These are phyloP conservation scores for Hypoxylon subgilvum DNA, from an alignment of 495 filamentous ascomycete species.

Conservation along the genomic window DNA sequence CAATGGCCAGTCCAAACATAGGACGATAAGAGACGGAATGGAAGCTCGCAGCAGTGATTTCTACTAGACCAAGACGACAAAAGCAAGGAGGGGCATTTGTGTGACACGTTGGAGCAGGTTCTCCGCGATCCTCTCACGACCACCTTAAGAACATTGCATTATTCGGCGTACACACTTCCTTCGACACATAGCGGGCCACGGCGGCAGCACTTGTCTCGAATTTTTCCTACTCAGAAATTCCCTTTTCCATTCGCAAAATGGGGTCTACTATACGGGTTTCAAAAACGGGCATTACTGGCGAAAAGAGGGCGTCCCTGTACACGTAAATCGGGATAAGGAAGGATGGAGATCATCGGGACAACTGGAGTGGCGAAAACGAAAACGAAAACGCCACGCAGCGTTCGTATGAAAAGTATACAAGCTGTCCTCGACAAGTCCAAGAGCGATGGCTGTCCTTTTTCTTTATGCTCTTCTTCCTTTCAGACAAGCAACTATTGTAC, in stretches of 20 bases:
- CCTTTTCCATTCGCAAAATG: slow-evolving; percentile 5
- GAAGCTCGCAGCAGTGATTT: slow-evolving; percentile 3
- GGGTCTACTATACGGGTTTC: slow-evolving; percentile 4
- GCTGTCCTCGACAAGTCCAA: background rate
- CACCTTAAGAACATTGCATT: slow-evolving; percentile 42
- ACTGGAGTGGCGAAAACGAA: slow-evolving; percentile 11
- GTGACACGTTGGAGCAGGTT: slow-evolving; percentile 30
- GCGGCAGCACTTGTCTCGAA: slow-evolving; percentile 25
- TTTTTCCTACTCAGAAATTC: slow-evolving; percentile 7
- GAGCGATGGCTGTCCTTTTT: too few species aligned
- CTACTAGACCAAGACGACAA: slow-evolving; percentile 18
- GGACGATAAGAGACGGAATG: slow-evolving; percentile 18
- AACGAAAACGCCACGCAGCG: background rate
- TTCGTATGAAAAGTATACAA: slow-evolving; percentile 24
- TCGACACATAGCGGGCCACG: slow-evolving; percentile 27
- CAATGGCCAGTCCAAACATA: slow-evolving; percentile 45
- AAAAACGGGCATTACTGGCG: slow-evolving; percentile 23
- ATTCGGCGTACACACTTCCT: slow-evolving; percentile 41
- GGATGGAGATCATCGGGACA: slow-evolving; percentile 4
- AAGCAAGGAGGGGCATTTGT: slow-evolving; percentile 13
- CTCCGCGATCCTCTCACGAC: slow-evolving; percentile 30
- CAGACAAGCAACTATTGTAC: slow-evolving; percentile 32
- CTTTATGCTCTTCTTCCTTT: too few species aligned
- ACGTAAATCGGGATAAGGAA: slow-evolving; percentile 39
- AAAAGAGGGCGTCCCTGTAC: slow-evolving; percentile 41